Evolutionary conservation across 805 yeast species (phyloP).

Genomic region (Kodamaea hsintzibuensis): DNA sequence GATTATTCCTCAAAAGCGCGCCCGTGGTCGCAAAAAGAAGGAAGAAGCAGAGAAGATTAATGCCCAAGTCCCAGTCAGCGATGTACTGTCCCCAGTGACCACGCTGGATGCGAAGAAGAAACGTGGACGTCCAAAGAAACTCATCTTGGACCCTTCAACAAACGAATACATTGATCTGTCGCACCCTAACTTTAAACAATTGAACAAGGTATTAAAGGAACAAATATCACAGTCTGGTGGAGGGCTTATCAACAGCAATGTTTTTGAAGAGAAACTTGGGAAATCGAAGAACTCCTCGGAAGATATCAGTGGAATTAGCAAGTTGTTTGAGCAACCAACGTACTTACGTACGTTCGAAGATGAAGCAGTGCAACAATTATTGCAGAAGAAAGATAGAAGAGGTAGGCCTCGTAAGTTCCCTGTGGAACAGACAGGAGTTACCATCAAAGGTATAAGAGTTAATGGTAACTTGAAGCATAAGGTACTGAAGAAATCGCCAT

Average conservation of each 20-base stretch:
- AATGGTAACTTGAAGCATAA: conserved; percentile 27
- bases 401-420: conserved; percentile 55
- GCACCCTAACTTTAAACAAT: conserved; percentile 43
- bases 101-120: conserved; percentile 30
- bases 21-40: conserved; percentile 8
- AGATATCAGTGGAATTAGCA: conserved; percentile 13
- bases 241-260: conserved; percentile 1
- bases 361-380: conserved; percentile 35
- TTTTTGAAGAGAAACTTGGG: conserved; percentile 2
- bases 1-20: conserved; percentile 6
- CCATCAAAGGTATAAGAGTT: conserved; percentile 44
- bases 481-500: conserved; percentile 7
- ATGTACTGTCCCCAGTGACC: conserved; percentile 2
- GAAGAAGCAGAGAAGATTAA: conserved; percentile 6
- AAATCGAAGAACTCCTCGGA: conserved; percentile 1
- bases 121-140: conserved; percentile 44
- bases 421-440: conserved; percentile 45
- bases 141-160: conserved; percentile 43
- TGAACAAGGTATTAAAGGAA: conserved; percentile 31
- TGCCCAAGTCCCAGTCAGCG: neutral
- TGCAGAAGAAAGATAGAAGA: conserved; percentile 43
- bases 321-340: conserved; percentile 30
- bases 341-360: conserved; percentile 29
- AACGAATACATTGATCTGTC: conserved; percentile 41
- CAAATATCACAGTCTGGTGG: conserved; percentile 3